Conservation (phyloP, 805 yeast species). For the Kodamaea sagamina region DNA sequence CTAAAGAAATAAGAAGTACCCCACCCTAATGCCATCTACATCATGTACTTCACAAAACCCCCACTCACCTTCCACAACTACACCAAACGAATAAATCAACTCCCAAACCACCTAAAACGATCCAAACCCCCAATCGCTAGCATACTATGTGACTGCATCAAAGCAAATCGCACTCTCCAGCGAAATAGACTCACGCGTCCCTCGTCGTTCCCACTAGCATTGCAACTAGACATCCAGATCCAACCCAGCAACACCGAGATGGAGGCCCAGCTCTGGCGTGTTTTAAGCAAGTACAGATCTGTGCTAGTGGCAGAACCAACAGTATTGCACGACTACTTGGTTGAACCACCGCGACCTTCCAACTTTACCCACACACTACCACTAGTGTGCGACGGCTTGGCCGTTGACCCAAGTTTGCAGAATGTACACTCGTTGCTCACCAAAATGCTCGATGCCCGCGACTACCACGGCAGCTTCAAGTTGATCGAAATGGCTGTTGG, state of each 20-base stretch:
- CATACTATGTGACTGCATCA: constrained; percentile 6
- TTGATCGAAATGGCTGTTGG: constrained; percentile 23
- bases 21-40: too few species aligned
- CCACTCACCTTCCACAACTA: constrained; percentile 33
- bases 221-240: constrained; percentile 16
- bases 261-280: constrained; percentile 18
- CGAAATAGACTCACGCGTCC: not conserved
- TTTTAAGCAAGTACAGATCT: constrained; percentile 10
- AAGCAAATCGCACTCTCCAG: constrained; percentile 12
- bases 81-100: constrained; percentile 18
- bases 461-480: constrained; percentile 29
- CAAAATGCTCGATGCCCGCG: constrained; percentile 25
- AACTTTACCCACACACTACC: constrained; percentile 6
- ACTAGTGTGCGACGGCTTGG: constrained; percentile 5
- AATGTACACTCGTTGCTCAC: constrained; percentile 18
- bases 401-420: not conserved
- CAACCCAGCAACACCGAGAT: constrained; percentile 17
- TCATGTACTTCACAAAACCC: constrained; percentile 18
- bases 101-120: constrained; percentile 3
- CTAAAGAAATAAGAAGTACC: too few species aligned
- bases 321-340: constrained; percentile 20
- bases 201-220: not conserved
- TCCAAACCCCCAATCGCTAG: not conserved
- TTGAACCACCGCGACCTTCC: constrained; percentile 22
- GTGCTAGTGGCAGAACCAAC: not conserved